These are phyloP conservation scores for Pleurostoma richardsiae DNA, from an alignment of 2,329 filamentous ascomycete species.

Conservation along the genomic window DNA sequence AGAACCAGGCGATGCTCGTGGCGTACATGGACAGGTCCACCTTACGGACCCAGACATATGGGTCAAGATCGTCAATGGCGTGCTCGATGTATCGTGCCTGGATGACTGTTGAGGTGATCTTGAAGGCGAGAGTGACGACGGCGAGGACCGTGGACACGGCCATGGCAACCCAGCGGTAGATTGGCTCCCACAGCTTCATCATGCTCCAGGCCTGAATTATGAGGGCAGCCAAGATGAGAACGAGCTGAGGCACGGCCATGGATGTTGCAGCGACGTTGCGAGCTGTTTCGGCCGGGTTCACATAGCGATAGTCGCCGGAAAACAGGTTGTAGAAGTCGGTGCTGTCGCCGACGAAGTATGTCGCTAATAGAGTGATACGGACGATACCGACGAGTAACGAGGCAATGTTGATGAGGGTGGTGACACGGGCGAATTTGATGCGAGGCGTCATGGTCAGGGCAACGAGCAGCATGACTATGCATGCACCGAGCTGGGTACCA, in stretches of 20 bases:
- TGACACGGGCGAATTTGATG: constrained; percentile 57
- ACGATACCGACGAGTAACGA: constrained; percentile 56
- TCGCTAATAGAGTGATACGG: constrained; percentile 50
- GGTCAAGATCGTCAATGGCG: constrained; percentile 1
- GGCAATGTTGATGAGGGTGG: constrained; percentile 61
- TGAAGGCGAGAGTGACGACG: constrained; percentile 20
- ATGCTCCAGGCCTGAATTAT: constrained; percentile 49
- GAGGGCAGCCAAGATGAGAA: constrained; percentile 41
- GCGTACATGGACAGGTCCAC: constrained; percentile 24
- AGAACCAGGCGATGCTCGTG: constrained; percentile 40
- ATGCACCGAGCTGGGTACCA: constrained; percentile 65
- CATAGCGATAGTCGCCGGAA: constrained; percentile 44
- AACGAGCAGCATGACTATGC: constrained; percentile 58
- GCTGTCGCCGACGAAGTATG: constrained; percentile 58
- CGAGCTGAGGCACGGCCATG: constrained; percentile 36
- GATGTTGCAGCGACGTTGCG: constrained; percentile 32
- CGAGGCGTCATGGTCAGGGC: constrained; percentile 62
- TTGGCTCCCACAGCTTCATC: constrained; percentile 39
- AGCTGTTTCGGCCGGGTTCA: constrained; percentile 32
- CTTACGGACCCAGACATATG: constrained; percentile 30
- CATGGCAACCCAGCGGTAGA: constrained; percentile 21
- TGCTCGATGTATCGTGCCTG: constrained; percentile 26
- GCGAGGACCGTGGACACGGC: constrained; percentile 27
- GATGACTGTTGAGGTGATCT: constrained; percentile 26
- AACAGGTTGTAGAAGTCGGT: constrained; percentile 57